Conservation (phyloP, 2,329 filamentous ascomycete genomes). For the Aspergillus cejpii region DNA sequence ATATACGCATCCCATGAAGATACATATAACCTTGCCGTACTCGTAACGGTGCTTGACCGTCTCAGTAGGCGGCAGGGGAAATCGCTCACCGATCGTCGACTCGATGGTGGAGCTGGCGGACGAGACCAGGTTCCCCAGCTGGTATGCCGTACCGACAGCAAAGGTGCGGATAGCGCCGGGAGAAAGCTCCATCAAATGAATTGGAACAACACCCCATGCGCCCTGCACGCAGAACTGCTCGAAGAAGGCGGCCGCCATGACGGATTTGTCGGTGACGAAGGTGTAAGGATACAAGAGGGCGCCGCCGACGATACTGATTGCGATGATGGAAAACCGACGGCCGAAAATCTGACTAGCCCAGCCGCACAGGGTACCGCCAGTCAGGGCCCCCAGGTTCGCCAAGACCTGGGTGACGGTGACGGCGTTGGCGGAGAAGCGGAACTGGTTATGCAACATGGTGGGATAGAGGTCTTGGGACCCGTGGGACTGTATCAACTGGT, state of each 20-base stretch:
- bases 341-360: conserved; percentile 64
- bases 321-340: conserved; percentile 61
- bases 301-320: conserved; percentile 59
- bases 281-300: conserved; percentile 79
- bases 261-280: conserved; percentile 54
- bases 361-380: conserved; percentile 60
- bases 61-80: conserved; percentile 58
- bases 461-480: conserved; percentile 63
- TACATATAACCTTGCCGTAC: conserved; percentile 79
- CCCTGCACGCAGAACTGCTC: conserved; percentile 74
- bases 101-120: conserved; percentile 67
- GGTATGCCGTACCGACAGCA: conserved; percentile 57
- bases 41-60: conserved; percentile 52
- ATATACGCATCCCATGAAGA: conserved; percentile 83
- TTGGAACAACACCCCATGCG: conserved; percentile 68
- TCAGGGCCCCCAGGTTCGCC: conserved; percentile 63
- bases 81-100: conserved; percentile 65
- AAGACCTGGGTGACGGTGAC: conserved; percentile 67
- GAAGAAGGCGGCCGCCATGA: conserved; percentile 79
- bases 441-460: conserved; percentile 54
- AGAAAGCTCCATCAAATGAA: conserved; percentile 59
- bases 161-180: conserved; percentile 57
- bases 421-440: conserved; percentile 49
- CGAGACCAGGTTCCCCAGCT: conserved; percentile 57
- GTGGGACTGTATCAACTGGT: conserved; percentile 48